Base-by-base conservation (phyloP, 2,329 filamentous ascomycete genomes). In the Alternaria arborescens region DNA sequence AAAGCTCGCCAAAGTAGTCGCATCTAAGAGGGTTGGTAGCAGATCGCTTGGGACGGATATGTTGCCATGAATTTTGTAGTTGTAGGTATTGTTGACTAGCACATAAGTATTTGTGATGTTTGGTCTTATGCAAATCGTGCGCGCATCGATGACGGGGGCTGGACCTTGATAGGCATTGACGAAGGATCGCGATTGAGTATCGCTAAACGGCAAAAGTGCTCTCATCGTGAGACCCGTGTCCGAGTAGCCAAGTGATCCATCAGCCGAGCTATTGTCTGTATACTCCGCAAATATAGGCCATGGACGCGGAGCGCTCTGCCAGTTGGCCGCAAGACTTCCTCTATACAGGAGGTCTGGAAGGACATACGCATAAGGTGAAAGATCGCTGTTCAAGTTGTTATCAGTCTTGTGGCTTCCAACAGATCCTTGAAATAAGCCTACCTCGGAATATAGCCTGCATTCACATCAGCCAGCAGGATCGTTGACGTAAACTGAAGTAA, bases 371-470 rank as follows among this genome's bases (percentile, higher is more conserved):
- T 36, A 36, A 0, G 32, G 32, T 7, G 32, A 4, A 36, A 16
- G 32, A 36, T 0, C 32, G 16, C 12, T 34, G 2, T 8, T 3
- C 6, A 34, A 0, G 5, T 34, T 12, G n/a, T n/a, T n/a, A n/a
- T n/a, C n/a, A n/a, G 32, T 12, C 4, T 16, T 1, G 2, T 12
- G 12, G 2, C 12, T 36, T 16, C 12, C 32, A 8, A 1, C 0
- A 0, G 5, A 8, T 36, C 12, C 0, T 16, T 16, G 14, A 36
- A 1, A 0, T 36, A 8, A 16, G 5, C 6, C 5, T 36, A 36
- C 32, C 5, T 16, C 2, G 14, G 12, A 36, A 36, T 16, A 3
- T 0, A 36, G 32, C 32, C 32, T 0, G 14, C 32, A 0, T 36
- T 36, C 32, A 36, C 32, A 3, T 36, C 32, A 5, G 32, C 32